Conservation (phyloP, 805 yeast genomes). For the Dipodascopsis uninucleata region DNA sequence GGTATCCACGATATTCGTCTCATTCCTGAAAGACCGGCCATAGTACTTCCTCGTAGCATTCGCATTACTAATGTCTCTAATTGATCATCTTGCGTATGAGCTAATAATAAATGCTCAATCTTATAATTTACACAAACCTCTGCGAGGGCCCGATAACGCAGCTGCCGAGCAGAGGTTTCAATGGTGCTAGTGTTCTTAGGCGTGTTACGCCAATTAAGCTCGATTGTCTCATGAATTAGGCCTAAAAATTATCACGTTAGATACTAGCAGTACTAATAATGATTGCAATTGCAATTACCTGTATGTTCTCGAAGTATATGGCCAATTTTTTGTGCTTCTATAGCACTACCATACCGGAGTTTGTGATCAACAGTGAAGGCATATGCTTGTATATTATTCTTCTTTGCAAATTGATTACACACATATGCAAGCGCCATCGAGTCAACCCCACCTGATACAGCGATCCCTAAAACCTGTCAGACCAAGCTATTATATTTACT, state of each 20-base stretch:
- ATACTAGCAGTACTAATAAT: background rate
- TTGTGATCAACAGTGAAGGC: slow-evolving; percentile 70
- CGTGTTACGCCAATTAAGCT: slow-evolving; percentile 3
- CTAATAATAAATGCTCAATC: slow-evolving; percentile 48
- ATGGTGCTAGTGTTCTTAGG: background rate
- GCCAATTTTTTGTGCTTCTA: slow-evolving; percentile 44
- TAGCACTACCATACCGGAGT: slow-evolving; percentile 46
- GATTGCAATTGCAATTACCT: background rate
- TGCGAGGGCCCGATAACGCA: slow-evolving; percentile 48
- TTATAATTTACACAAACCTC: slow-evolving; percentile 40
- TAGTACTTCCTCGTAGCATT: slow-evolving; percentile 43
- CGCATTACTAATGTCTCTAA: slow-evolving; percentile 64
- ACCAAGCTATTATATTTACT: background rate
- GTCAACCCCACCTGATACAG: slow-evolving; percentile 79
- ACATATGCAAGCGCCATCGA: slow-evolving; percentile 66
- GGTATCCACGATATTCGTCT: slow-evolving; percentile 14
- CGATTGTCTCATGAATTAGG: slow-evolving; percentile 1
- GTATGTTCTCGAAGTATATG: slow-evolving; percentile 1
- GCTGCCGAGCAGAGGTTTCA: slow-evolving; percentile 48
- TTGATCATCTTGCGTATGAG: slow-evolving; percentile 71
- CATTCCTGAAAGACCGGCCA: slow-evolving; percentile 63
- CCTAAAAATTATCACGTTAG: background rate
- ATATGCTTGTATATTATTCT: slow-evolving; percentile 27
- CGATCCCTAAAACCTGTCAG: slow-evolving; percentile 39
- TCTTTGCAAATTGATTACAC: slow-evolving; percentile 39